A percentile compares a stretch with the other conserved stretches of the same genome.
phyloP scores from a whole-genome alignment of 768 basidiomycete species.

The Mycena rebaudengoi region DNA sequence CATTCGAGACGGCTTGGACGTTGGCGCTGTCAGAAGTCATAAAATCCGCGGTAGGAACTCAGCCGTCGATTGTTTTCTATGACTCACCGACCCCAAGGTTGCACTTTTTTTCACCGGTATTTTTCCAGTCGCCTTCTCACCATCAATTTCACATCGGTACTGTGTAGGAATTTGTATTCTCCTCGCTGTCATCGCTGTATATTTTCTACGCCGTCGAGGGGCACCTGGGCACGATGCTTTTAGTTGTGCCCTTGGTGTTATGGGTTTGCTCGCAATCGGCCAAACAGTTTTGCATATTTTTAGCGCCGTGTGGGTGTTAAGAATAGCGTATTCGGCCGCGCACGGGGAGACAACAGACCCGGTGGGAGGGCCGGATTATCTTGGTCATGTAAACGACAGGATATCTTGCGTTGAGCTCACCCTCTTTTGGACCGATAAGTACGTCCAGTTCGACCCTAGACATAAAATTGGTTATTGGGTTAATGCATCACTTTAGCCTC shows the following conservation, averaged over 20 bases:
- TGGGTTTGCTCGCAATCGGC: constrained; percentile 4
- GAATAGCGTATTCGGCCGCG: neutral
- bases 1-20: no score
- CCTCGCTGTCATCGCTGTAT: neutral
- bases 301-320: neutral
- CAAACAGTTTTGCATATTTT: neutral
- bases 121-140: no score
- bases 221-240: neutral
- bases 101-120: no score
- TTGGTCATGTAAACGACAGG: neutral
- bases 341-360: neutral
- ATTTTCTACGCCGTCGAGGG: neutral
- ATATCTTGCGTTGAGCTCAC: neutral
- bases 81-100: no score
- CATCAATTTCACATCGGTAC: no score
- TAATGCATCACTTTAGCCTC: neutral
- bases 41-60: no score
- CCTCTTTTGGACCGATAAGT: constrained; percentile 8
- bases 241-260: neutral
- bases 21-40: no score
- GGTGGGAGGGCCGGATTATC: neutral
- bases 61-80: no score
- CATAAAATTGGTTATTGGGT: no score
- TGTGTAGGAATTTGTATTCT: constrained; percentile 10
- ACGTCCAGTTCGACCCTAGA: neutral